Conservation (phyloP, 805 yeast genomes). For the Pichia sporocuriosa region DNA sequence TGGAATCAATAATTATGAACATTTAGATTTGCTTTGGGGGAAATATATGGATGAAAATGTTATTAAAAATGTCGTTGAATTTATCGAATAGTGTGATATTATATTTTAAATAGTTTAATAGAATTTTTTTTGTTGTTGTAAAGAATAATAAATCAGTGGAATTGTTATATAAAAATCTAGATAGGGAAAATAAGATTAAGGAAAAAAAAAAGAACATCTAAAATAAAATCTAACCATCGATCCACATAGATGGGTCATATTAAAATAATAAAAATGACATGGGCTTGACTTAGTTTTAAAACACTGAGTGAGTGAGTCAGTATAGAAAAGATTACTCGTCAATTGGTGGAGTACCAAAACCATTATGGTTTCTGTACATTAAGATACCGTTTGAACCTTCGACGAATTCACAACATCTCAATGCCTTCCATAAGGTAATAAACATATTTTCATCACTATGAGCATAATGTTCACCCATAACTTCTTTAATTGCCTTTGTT, state of each 20-base stretch:
- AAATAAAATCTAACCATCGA: no score
- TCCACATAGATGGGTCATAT: constrained; percentile 4
- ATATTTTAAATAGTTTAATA: neutral
- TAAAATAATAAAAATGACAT: neutral
- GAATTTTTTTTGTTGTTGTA: no score
- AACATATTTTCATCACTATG: constrained; percentile 51
- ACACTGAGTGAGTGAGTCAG: no score
- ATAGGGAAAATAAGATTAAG: neutral
- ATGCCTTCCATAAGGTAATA: constrained; percentile 47
- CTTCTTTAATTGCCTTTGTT: constrained; percentile 42
- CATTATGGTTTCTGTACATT: constrained; percentile 59
- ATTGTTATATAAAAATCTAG: neutral
- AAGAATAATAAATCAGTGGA: no score
- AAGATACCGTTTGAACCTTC: constrained; percentile 61
- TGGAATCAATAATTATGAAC: constrained; percentile 71
- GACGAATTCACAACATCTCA: constrained; percentile 64
- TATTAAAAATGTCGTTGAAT: constrained; percentile 34
- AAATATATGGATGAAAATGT: constrained; percentile 47
- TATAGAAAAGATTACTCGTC: no score
- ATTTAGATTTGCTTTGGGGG: constrained; percentile 94
- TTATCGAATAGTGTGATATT: constrained; percentile 12
- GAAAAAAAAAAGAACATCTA: neutral
- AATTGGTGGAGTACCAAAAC: constrained; percentile 33
- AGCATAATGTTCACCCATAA: constrained; percentile 46
- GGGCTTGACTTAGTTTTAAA: neutral